Percentiles rank a stretch among this genome's conserved stretches.
These are phyloP conservation scores for Begonia masoniana DNA, from an alignment of 306 rosid genomes.

Conservation along the genomic window DNA sequence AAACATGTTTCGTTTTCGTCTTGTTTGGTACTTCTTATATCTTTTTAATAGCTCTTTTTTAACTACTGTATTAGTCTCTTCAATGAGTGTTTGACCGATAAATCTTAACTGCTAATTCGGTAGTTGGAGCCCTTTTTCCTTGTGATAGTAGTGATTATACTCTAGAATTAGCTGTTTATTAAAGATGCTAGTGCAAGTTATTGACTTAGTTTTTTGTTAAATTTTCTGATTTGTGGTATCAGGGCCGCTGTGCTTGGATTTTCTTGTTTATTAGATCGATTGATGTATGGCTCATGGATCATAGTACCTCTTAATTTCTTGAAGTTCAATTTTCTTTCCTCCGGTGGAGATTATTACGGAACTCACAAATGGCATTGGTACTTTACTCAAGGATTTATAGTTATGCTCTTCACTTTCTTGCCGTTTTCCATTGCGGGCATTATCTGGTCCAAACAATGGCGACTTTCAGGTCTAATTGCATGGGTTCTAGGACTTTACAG, in stretches of 20 bases:
- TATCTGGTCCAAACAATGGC: conserved; percentile 63
- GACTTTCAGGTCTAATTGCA: conserved; percentile 59
- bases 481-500: conserved; percentile 85
- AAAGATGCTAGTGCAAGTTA: too few relatives aligned
- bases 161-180: too few relatives aligned
- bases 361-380: conserved; percentile 99
- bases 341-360: conserved; percentile 97
- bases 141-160: too few relatives aligned
- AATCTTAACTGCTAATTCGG: too few relatives aligned
- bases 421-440: conserved; percentile 80
- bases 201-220: too few relatives aligned
- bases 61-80: too few relatives aligned
- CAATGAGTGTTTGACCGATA: too few relatives aligned
- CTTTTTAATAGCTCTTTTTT: too few relatives aligned
- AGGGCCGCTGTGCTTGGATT: conserved; percentile 68
- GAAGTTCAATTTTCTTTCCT: conserved; percentile 80
- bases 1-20: too few relatives aligned
- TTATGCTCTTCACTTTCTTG: conserved; percentile 64
- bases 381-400: conserved; percentile 84
- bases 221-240: conserved; percentile 7
- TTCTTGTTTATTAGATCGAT: conserved; percentile 53
- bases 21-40: too few relatives aligned
- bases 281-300: conserved; percentile 76
- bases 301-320: conserved; percentile 83
- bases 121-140: too few relatives aligned